Conservation (phyloP, 2,329 filamentous ascomycete species). For the Colletotrichum sp. region DNA sequence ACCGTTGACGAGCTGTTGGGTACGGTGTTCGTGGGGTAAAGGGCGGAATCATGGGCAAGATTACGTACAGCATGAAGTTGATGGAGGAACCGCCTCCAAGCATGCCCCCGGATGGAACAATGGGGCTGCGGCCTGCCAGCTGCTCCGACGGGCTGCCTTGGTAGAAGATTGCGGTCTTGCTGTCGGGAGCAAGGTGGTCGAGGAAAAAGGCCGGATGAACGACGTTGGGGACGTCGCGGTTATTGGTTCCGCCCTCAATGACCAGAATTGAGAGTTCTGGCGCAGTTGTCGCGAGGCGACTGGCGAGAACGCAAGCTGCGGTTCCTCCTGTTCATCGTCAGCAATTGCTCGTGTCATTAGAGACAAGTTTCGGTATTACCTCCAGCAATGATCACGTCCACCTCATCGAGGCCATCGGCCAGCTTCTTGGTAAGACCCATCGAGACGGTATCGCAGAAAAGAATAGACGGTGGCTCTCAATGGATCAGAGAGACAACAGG, state of each 20-base stretch:
- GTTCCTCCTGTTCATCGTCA: conserved; percentile 42
- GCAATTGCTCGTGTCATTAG: not conserved
- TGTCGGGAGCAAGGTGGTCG: conserved; percentile 72
- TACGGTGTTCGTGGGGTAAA: not conserved
- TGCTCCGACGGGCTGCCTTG: conserved; percentile 49
- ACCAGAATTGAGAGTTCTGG: conserved; percentile 54
- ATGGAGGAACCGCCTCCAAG: conserved; percentile 57
- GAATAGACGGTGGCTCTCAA: not conserved
- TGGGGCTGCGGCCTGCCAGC: conserved; percentile 46
- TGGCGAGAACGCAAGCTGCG: conserved; percentile 53
- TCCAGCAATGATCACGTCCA: conserved; percentile 58
- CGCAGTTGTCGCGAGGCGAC: conserved; percentile 53
- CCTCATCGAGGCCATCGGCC: conserved; percentile 42
- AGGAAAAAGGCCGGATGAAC: conserved; percentile 57
- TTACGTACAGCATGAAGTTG: conserved; percentile 45
- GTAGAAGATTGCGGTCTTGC: conserved; percentile 63
- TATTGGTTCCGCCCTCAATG: conserved; percentile 60
- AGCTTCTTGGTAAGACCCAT: conserved; percentile 29
- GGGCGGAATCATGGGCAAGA: not conserved
- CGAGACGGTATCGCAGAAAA: not conserved
- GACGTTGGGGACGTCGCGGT: conserved; percentile 52
- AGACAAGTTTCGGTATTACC: conserved; percentile 29
- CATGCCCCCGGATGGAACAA: conserved; percentile 45
- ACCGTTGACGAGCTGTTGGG: not conserved
- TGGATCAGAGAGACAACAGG: not conserved